A percentile compares a stretch with the other conserved stretches of the same genome.
These are phyloP conservation scores for Paecilomyces formosus DNA, from an alignment of 2,329 filamentous ascomycete genomes.

Conservation along the genomic window DNA sequence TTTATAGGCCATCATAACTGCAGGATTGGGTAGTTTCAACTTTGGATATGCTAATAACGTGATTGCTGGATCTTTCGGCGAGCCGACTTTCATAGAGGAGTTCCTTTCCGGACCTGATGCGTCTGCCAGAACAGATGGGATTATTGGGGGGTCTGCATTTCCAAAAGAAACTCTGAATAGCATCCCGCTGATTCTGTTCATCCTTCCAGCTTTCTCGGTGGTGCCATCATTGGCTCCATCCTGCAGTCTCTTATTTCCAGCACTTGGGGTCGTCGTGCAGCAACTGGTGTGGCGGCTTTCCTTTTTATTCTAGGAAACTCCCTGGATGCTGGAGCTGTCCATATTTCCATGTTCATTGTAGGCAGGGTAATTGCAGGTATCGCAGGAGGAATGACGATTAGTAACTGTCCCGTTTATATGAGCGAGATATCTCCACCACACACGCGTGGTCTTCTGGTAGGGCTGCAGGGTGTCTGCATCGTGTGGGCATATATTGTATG, in stretches of 20 bases:
- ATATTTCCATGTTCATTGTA: constrained; percentile 8
- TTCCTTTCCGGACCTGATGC: constrained; percentile 14
- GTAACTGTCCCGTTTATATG: constrained; percentile 10
- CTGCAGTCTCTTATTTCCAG: constrained; percentile 14
- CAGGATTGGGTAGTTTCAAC: constrained; percentile 19
- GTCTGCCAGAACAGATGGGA: constrained; percentile 9
- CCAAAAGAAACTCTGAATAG: not conserved
- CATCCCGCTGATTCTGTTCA: not conserved
- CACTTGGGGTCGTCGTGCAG: constrained; percentile 11
- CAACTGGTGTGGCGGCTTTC: constrained; percentile 9
- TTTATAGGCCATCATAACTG: constrained; percentile 5
- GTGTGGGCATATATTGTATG: constrained; percentile 16
- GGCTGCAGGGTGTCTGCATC: constrained; percentile 16
- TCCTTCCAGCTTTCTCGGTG: constrained; percentile 12
- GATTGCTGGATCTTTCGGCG: constrained; percentile 20
- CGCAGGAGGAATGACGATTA: constrained; percentile 10
- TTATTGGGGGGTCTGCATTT: constrained; percentile 11
- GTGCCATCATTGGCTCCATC: constrained; percentile 14
- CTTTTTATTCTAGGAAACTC: constrained; percentile 10
- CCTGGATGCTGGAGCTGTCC: constrained; percentile 10
- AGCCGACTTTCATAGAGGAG: constrained; percentile 17
- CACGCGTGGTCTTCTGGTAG: constrained; percentile 12
- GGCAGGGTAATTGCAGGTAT: constrained; percentile 8
- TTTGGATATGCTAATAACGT: constrained; percentile 22
- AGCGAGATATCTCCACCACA: constrained; percentile 17